Evolutionary conservation across 2,329 filamentous ascomycete species (phyloP).

Genomic region (Diaporthe citriasiana): DNA sequence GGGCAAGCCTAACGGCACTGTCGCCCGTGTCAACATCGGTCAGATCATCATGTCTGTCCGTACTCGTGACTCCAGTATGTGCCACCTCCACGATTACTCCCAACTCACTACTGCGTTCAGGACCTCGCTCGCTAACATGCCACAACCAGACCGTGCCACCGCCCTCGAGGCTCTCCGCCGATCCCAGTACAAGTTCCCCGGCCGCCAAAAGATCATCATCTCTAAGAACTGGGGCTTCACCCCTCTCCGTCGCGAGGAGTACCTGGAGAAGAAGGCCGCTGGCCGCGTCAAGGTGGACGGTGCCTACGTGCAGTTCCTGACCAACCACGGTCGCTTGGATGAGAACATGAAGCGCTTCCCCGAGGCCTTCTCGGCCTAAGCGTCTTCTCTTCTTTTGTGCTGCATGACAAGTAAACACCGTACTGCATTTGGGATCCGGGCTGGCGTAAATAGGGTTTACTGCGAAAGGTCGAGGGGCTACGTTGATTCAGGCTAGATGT

Average conservation of each 20-base stretch:
- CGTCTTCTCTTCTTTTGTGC: conserved; percentile 50
- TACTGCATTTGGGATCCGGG: conserved; percentile 57
- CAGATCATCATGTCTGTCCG: conserved; percentile 98
- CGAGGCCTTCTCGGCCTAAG: conserved; percentile 81
- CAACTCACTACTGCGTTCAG: not conserved
- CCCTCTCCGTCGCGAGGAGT: conserved; percentile 96
- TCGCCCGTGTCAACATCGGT: conserved; percentile 99
- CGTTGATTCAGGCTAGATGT: conserved; percentile 37
- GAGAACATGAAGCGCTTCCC: conserved; percentile 96
- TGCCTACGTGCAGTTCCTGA: conserved; percentile 99
- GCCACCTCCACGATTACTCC: not conserved
- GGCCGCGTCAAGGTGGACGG: conserved; percentile 96
- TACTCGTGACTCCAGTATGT: conserved; percentile 91
- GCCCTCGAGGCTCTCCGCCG: conserved; percentile 99
- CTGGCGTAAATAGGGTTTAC: conserved; percentile 57
- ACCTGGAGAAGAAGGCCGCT: conserved; percentile 93
- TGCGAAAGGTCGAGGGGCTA: conserved; percentile 39
- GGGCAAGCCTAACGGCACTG: conserved; percentile 99
- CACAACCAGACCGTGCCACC: conserved; percentile 79
- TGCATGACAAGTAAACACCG: conserved; percentile 41
- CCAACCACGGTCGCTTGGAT: conserved; percentile 88
- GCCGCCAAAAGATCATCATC: conserved; percentile 99
- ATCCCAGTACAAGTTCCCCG: conserved; percentile 99
- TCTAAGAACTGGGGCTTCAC: conserved; percentile 99
- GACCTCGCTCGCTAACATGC: conserved; percentile 47